Evolutionary conservation across 257 asterid species (phyloP).

Genomic region (Jacaranda mimosifolia): DNA sequence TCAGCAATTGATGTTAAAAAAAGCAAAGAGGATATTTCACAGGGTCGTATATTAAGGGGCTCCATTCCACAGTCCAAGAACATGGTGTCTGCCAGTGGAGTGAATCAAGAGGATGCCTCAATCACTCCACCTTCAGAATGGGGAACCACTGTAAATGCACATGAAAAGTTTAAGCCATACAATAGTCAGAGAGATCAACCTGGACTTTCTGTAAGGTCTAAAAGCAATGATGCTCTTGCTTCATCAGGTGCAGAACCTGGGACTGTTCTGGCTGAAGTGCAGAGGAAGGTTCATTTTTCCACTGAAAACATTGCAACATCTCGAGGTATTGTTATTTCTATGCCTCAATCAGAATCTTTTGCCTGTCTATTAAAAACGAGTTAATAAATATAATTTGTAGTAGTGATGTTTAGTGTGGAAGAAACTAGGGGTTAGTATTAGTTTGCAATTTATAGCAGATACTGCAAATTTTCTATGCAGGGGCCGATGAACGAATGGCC

Average conservation of each 20-base stretch:
- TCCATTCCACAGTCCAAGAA: conserved; percentile 46
- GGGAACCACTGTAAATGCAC: conserved; percentile 57
- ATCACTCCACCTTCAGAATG: conserved; percentile 68
- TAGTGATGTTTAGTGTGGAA: conserved; percentile 11
- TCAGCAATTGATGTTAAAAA: conserved; percentile 43
- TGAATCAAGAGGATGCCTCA: conserved; percentile 62
- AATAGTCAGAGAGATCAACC: conserved; percentile 53
- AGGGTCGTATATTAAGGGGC: conserved; percentile 43
- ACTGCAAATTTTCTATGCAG: conserved; percentile 57
- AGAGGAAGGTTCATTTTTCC: conserved; percentile 84
- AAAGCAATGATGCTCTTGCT: conserved; percentile 52
- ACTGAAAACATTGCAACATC: conserved; percentile 45
- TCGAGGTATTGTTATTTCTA: conserved; percentile 61
- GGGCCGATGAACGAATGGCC: conserved; percentile 64
- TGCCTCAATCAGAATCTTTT: conserved; percentile 24
- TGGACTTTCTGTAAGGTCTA: conserved; percentile 43
- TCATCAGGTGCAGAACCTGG: conserved; percentile 46
- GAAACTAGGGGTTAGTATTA: conserved; percentile 35
- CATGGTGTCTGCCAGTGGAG: conserved; percentile 45
- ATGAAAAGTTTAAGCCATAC: conserved; percentile 49
- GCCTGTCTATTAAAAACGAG: conserved; percentile 14
- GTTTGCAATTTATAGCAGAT: conserved; percentile 46
- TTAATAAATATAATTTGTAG: conserved; percentile 4
- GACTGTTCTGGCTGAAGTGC: conserved; percentile 57
- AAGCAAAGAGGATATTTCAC: conserved; percentile 48